These are phyloP conservation scores for Tarenaya hassleriana DNA, from an alignment of 345 rosid species.

Conservation along the genomic window DNA sequence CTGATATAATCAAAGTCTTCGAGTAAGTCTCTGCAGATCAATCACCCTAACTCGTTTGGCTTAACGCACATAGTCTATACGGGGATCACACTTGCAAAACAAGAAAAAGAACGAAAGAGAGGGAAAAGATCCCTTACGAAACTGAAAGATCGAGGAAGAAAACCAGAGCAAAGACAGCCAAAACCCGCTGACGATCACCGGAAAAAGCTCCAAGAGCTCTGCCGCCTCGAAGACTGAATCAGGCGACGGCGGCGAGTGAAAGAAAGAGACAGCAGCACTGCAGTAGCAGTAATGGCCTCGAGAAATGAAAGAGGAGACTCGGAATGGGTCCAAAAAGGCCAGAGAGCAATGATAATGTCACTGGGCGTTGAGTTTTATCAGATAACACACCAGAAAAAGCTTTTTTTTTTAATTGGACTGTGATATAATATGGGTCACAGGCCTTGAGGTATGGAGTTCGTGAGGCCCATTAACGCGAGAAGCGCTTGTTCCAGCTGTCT, in stretches of 20 bases:
- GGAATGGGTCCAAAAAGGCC: constrained; percentile 7
- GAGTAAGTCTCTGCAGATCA: not conserved
- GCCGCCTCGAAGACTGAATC: constrained; percentile 28
- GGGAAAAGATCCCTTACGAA: constrained; percentile 15
- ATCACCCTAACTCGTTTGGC: constrained; percentile 10
- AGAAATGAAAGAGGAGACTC: constrained; percentile 15
- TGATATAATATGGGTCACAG: constrained; percentile 23
- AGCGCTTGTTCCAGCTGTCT: not conserved
- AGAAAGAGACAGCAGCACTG: constrained; percentile 15
- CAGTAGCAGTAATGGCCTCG: constrained; percentile 21
- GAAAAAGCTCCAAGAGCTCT: constrained; percentile 17
- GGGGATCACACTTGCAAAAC: not conserved
- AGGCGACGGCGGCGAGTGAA: constrained; percentile 27
- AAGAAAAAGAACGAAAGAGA: not conserved
- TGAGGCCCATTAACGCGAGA: constrained; percentile 26
- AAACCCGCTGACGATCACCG: not conserved
- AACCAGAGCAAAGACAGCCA: not conserved
- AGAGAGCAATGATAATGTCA: constrained; percentile 25
- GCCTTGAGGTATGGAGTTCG: constrained; percentile 8
- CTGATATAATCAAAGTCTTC: not conserved
- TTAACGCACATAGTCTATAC: no score
- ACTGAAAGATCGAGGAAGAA: constrained; percentile 20
- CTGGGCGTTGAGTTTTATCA: constrained; percentile 21
- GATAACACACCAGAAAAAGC: constrained; percentile 4
- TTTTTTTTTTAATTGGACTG: constrained; percentile 23